Percentiles rank a stretch among this genome's conserved stretches.
Conservation (phyloP, 176 grass and related monocot genomes). For the Musa schizocarpa region DNA sequence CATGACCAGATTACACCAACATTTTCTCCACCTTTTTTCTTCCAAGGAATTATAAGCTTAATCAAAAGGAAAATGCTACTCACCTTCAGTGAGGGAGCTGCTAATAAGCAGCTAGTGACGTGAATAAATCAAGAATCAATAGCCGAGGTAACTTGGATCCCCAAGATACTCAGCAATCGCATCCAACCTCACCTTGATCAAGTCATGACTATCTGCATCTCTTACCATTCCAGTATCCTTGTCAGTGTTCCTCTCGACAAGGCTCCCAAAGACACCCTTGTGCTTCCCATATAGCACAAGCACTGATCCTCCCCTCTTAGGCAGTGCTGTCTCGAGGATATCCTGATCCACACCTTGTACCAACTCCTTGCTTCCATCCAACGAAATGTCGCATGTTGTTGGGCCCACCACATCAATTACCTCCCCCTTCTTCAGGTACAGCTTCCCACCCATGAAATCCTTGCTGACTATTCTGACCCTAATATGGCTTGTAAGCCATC, state of each 20-base stretch:
- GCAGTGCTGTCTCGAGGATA: conserved; percentile 87
- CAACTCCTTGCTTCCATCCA: conserved; percentile 61
- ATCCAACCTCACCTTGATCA: conserved; percentile 64
- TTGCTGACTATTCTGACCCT: conserved; percentile 78
- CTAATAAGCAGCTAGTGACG: not conserved
- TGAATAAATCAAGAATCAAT: conserved; percentile 30
- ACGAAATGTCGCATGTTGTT: conserved; percentile 62
- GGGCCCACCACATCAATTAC: conserved; percentile 80
- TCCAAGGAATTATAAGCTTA: not conserved
- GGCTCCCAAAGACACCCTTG: conserved; percentile 68
- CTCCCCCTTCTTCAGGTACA: conserved; percentile 76
- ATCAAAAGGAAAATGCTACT: not conserved
- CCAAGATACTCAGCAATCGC: conserved; percentile 82
- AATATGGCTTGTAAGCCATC: conserved; percentile 80
- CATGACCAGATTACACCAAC: not conserved
- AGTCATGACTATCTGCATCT: conserved; percentile 58
- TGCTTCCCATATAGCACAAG: conserved; percentile 82
- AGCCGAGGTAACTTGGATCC: conserved; percentile 62
- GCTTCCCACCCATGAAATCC: conserved; percentile 48
- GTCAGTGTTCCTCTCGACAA: conserved; percentile 52
- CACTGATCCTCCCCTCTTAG: conserved; percentile 55
- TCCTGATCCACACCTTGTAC: conserved; percentile 85
- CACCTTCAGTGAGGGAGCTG: not conserved
- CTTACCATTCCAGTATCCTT: conserved; percentile 58
- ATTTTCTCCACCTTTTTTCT: too few species aligned